Conservation (phyloP, 1,284 basidiomycete genomes). For the Moniliella sp. region DNA sequence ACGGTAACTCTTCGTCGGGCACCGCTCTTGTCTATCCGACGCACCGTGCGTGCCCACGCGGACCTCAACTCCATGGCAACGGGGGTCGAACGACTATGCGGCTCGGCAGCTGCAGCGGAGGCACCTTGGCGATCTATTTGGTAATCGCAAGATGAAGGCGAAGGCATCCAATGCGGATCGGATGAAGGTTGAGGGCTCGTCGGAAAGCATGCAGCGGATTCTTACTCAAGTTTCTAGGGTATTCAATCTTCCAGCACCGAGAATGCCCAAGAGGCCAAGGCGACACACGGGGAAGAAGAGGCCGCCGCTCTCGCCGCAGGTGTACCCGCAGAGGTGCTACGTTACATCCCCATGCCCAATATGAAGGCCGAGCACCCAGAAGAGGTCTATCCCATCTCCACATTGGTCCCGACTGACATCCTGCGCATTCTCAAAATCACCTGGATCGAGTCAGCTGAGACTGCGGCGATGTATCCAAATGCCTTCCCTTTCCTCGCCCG, state of each 20-base stretch:
- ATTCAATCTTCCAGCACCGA: slow-evolving; percentile 9
- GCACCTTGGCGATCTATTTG: slow-evolving; percentile 26
- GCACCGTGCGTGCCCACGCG: slow-evolving; percentile 19
- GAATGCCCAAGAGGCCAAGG: slow-evolving; percentile 7
- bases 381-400: slow-evolving; percentile 19
- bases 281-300: no score
- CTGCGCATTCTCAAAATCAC: slow-evolving; percentile 6
- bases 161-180: slow-evolving; percentile 23
- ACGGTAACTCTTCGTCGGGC: slow-evolving; percentile 20
- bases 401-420: slow-evolving; percentile 14
- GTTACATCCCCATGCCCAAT: slow-evolving; percentile 14
- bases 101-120: slow-evolving; percentile 15
- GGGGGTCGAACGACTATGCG: slow-evolving; percentile 7
- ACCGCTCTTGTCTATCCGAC: slow-evolving; percentile 20
- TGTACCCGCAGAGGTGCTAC: slow-evolving; percentile 7
- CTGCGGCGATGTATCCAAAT: slow-evolving; percentile 2
- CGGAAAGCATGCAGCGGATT: slow-evolving; percentile 16
- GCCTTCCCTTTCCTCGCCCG: slow-evolving; percentile 3
- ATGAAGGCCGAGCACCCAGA: slow-evolving; percentile 18
- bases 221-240: slow-evolving; percentile 19
- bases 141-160: slow-evolving; percentile 29
- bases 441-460: slow-evolving; percentile 1
- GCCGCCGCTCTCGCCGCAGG: no score
- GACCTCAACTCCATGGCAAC: slow-evolving; percentile 12
- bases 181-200: slow-evolving; percentile 30